A percentile compares a stretch with the other conserved stretches of the same genome.
Evolutionary conservation across 441 rosid species (phyloP).

Genomic region (Jatropha multifida): DNA sequence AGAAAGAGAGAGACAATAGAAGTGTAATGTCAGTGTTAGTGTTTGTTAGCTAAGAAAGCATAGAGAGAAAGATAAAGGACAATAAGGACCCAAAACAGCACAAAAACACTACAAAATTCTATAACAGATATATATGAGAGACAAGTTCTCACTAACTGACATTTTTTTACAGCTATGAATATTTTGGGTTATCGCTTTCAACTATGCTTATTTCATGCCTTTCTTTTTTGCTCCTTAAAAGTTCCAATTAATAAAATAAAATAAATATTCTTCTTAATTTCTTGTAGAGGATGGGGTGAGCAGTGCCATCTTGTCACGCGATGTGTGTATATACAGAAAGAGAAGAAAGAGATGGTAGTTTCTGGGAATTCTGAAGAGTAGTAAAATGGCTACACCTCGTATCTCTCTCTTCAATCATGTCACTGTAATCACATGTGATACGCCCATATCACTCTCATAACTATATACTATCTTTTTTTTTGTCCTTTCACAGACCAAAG

Average conservation of each 20-base stretch:
- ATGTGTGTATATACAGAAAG: background rate
- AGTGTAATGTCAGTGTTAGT: background rate
- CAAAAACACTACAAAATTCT: constrained; percentile 22
- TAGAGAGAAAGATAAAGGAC: background rate
- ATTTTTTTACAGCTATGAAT: constrained; percentile 27
- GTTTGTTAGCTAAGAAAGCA: background rate
- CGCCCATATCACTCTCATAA: constrained; percentile 8
- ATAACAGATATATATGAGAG: constrained; percentile 5
- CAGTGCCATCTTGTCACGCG: constrained; percentile 26
- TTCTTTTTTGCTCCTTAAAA: background rate
- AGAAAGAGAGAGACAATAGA: background rate
- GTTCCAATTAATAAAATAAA: too few species aligned
- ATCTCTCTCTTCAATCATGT: constrained; percentile 21
- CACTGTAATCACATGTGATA: constrained; percentile 21
- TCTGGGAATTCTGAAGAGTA: too few species aligned
- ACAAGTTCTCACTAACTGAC: constrained; percentile 25
- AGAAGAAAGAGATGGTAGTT: background rate
- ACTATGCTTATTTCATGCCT: background rate
- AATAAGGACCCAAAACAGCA: constrained; percentile 22
- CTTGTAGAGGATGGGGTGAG: constrained; percentile 16
- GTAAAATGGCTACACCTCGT: background rate
- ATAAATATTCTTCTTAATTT: constrained; percentile 4
- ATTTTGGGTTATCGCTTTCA: constrained; percentile 24
- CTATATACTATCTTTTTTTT: background rate
- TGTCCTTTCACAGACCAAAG: background rate